Percentiles rank a stretch among this genome's conserved stretches.
Conservation (phyloP, 345 rosid genomes). For the Sisymbrium irio region DNA sequence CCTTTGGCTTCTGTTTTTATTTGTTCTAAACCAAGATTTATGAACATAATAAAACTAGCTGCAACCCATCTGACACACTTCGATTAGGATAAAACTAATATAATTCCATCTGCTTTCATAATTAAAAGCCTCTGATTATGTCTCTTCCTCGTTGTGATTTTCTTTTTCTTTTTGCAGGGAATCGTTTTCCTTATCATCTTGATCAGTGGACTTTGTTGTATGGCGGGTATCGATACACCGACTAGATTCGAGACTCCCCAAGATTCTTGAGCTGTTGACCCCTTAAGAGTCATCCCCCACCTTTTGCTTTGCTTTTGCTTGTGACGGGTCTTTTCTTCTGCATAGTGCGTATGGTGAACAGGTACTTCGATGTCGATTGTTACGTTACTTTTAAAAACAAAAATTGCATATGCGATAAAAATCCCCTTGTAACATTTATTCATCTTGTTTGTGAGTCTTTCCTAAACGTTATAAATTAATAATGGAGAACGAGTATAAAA, state of each 20-base stretch:
- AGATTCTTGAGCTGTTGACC: slow-evolving; percentile 53
- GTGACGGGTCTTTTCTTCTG: slow-evolving; percentile 24
- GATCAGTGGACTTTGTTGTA: slow-evolving; percentile 90
- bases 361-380: slow-evolving; percentile 24
- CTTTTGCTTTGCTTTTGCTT: slow-evolving; percentile 34
- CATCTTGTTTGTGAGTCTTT: slow-evolving; percentile 33
- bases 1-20: neutral
- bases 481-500: slow-evolving; percentile 24
- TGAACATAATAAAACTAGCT: neutral
- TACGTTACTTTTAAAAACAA: slow-evolving; percentile 26
- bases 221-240: slow-evolving; percentile 97
- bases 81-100: neutral
- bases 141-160: neutral
- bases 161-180: slow-evolving; percentile 56
- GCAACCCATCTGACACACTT: neutral
- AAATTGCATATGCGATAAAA: slow-evolving; percentile 33
- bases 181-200: slow-evolving; percentile 80
- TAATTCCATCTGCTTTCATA: neutral
- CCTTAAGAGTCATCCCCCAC: slow-evolving; percentile 23
- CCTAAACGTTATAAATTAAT: slow-evolving; percentile 27
- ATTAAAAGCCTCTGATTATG: slow-evolving; percentile 26
- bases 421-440: slow-evolving; percentile 33
- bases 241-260: slow-evolving; percentile 93
- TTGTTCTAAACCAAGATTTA: neutral
- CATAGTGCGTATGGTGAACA: slow-evolving; percentile 29